phyloP scores from a whole-genome alignment of 805 yeast species.

The Nakazawaea sp. region DNA sequence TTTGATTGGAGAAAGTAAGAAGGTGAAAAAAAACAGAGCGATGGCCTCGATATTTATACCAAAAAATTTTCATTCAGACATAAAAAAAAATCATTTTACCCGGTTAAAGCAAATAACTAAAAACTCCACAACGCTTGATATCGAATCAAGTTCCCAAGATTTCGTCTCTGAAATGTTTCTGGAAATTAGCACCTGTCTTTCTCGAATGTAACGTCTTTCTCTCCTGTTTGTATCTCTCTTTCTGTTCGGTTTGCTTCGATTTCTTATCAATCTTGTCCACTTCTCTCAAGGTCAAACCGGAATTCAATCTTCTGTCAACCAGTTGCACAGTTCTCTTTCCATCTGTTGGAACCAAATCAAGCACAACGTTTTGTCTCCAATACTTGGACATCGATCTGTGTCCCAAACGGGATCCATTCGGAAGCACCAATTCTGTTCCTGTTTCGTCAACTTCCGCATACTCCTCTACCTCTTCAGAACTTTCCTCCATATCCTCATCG shows the following conservation, averaged over 20 bases:
- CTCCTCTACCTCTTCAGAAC: constrained; percentile 13
- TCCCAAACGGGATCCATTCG: constrained; percentile 64
- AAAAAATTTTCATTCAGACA: background rate
- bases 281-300: constrained; percentile 48
- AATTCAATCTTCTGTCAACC: constrained; percentile 50
- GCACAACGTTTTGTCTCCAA: constrained; percentile 47
- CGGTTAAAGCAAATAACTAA: background rate
- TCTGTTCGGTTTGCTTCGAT: constrained; percentile 34
- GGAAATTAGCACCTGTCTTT: constrained; percentile 52
- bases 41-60: background rate
- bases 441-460: constrained; percentile 40
- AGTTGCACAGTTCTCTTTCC: constrained; percentile 59
- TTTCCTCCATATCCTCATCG: constrained; percentile 23
- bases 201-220: constrained; percentile 31
- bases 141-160: constrained; percentile 33
- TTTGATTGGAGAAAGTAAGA: constrained; percentile 42
- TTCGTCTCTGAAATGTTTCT: constrained; percentile 70
- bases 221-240: constrained; percentile 33
- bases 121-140: background rate
- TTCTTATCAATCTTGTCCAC: constrained; percentile 41
- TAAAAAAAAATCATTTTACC: too few species aligned
- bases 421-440: constrained; percentile 55
- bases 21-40: background rate
- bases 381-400: constrained; percentile 61
- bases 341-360: constrained; percentile 38